Conservation (phyloP, 257 asterid genomes). For the Solanum tarapatanum region DNA sequence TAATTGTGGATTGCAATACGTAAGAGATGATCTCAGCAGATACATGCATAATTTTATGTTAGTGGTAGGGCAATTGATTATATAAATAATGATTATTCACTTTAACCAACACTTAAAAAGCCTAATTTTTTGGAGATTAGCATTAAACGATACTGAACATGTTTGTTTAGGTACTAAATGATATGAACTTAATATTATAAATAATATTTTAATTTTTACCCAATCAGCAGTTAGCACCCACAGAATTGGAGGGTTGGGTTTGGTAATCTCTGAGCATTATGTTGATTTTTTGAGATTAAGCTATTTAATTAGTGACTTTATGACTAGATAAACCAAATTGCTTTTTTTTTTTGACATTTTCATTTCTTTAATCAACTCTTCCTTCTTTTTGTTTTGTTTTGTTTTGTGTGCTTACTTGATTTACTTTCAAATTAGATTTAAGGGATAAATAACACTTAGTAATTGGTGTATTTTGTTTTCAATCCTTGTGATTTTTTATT, state of each 20-base stretch:
- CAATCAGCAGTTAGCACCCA: not conserved
- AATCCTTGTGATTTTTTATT: not conserved
- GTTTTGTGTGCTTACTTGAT: not conserved
- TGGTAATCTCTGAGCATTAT: conserved; percentile 3
- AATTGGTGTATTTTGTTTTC: not conserved
- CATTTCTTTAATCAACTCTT: not conserved
- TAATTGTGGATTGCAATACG: not conserved
- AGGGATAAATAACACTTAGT: not conserved
- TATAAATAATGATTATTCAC: not conserved
- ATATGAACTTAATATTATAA: not conserved
- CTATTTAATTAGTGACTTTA: not conserved
- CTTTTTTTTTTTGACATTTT: not conserved
- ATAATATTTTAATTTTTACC: not conserved
- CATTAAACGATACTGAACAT: not conserved
- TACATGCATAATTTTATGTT: not conserved
- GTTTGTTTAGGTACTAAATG: not conserved
- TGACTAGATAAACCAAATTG: conserved; percentile 2
- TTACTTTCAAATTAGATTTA: not conserved
- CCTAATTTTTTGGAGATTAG: conserved; percentile 23
- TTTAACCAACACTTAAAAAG: conserved; percentile 10
- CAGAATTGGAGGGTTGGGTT: not conserved
- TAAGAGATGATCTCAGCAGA: not conserved
- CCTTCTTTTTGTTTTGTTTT: not conserved
- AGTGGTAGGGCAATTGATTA: conserved; percentile 4
- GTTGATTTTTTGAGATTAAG: not conserved